Conservation (phyloP, 345 rosid genomes). For the Aquilaria sinensis region DNA sequence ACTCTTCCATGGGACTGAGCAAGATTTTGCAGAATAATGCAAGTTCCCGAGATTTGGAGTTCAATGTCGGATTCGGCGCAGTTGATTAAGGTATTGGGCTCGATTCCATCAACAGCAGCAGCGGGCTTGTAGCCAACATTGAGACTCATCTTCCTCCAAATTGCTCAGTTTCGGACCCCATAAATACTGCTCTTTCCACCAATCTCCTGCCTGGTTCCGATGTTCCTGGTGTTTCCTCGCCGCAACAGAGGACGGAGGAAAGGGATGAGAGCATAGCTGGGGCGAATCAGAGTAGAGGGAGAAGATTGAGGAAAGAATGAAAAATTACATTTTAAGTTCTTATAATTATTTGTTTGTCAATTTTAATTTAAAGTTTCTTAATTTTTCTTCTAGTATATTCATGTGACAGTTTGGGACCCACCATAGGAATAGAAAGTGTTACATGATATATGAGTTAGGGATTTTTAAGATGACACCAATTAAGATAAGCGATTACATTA, state of each 20-base stretch:
- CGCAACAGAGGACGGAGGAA: constrained; percentile 5
- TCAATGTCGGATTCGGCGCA: constrained; percentile 49
- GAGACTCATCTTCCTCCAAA: constrained; percentile 20
- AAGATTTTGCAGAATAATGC: constrained; percentile 40
- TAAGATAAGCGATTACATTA: too few species aligned
- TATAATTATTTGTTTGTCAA: too few species aligned
- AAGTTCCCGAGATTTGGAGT: constrained; percentile 25
- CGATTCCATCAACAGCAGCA: constrained; percentile 22
- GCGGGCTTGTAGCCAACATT: constrained; percentile 18
- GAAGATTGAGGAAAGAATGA: too few species aligned
- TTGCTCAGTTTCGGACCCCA: constrained; percentile 19
- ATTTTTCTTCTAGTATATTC: too few species aligned
- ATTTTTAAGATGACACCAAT: too few species aligned
- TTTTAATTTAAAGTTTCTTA: too few species aligned
- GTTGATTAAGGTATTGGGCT: constrained; percentile 59
- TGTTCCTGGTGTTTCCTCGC: constrained; percentile 16
- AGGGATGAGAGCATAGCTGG: too few species aligned
- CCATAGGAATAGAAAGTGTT: too few species aligned
- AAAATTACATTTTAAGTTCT: too few species aligned
- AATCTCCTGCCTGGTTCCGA: constrained; percentile 16
- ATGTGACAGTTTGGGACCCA: too few species aligned
- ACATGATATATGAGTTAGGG: too few species aligned
- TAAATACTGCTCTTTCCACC: constrained; percentile 9
- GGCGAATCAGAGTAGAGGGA: too few species aligned
- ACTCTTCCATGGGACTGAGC: constrained; percentile 52